These are phyloP conservation scores for Fusarium incarnatum DNA, from an alignment of 2,329 filamentous ascomycete genomes.

Conservation along the genomic window DNA sequence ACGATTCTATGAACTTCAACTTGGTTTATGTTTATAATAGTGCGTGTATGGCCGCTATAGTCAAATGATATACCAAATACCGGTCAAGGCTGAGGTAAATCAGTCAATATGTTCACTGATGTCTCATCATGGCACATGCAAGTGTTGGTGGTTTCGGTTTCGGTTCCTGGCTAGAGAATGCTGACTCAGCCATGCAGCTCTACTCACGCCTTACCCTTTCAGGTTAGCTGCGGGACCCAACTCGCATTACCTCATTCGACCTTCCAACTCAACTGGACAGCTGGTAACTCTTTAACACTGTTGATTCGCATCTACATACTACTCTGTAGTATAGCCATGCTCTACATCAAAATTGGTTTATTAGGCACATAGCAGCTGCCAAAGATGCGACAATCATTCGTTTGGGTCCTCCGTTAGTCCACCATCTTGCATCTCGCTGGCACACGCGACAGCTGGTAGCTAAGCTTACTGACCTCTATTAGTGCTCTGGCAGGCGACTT, in stretches of 20 bases:
- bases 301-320: conserved; percentile 24
- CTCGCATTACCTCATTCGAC: conserved; percentile 47
- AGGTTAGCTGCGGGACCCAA: neutral
- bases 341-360: conserved; percentile 32
- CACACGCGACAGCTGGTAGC: conserved; percentile 40
- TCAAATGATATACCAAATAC: neutral
- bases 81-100: neutral
- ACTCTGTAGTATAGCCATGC: conserved; percentile 48
- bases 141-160: neutral
- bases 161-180: conserved; percentile 9
- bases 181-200: conserved; percentile 1
- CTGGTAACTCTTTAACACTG: conserved; percentile 44
- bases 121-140: neutral
- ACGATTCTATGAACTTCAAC: neutral
- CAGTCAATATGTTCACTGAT: neutral
- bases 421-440: neutral
- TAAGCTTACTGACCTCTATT: conserved; percentile 42
- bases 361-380: conserved; percentile 52
- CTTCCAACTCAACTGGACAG: conserved; percentile 47
- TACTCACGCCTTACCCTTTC: conserved; percentile 18
- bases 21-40: neutral
- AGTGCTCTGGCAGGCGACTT: conserved; percentile 62
- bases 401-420: conserved; percentile 57
- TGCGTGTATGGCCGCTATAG: neutral
- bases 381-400: conserved; percentile 56